Conservation (phyloP, 495 filamentous ascomycete genomes). For the Jackrogersella minutella region DNA sequence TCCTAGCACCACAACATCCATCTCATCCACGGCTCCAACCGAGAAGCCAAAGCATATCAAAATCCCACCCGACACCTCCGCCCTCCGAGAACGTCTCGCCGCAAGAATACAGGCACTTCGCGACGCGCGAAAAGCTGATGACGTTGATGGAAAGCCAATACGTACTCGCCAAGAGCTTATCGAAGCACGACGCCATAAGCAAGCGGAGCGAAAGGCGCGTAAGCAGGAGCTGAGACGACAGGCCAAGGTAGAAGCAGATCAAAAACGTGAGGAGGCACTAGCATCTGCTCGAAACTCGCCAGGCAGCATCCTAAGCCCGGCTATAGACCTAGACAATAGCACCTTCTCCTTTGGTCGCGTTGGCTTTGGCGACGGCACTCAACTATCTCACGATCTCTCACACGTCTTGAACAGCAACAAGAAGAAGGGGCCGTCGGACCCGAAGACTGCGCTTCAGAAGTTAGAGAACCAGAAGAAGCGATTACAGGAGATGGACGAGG, state of each 20-base stretch:
- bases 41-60: slow-evolving; percentile 63
- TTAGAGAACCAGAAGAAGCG: slow-evolving; percentile 75
- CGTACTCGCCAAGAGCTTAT: slow-evolving; percentile 87
- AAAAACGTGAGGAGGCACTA: slow-evolving; percentile 71
- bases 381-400: slow-evolving; percentile 71
- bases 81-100: slow-evolving; percentile 76
- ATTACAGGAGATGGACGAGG: slow-evolving; percentile 71
- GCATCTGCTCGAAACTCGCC: slow-evolving; percentile 67
- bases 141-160: slow-evolving; percentile 81
- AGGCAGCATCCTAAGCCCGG: slow-evolving; percentile 67
- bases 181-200: slow-evolving; percentile 85
- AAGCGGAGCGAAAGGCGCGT: slow-evolving; percentile 80
- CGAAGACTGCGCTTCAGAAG: slow-evolving; percentile 75
- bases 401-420: slow-evolving; percentile 64
- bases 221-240: slow-evolving; percentile 82
- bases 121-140: slow-evolving; percentile 82
- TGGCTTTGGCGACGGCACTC: slow-evolving; percentile 83
- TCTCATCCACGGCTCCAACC: slow-evolving; percentile 72
- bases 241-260: slow-evolving; percentile 78
- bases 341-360: slow-evolving; percentile 85
- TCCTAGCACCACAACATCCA: slow-evolving; percentile 73
- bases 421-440: slow-evolving; percentile 79
- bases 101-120: slow-evolving; percentile 84
- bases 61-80: slow-evolving; percentile 68
- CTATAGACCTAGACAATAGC: slow-evolving; percentile 68